Percentiles rank a stretch among this genome's conserved stretches.
These are phyloP conservation scores for Tetracentron sinense DNA, from an alignment of 164 flowering plant genomes.

Conservation along the genomic window DNA sequence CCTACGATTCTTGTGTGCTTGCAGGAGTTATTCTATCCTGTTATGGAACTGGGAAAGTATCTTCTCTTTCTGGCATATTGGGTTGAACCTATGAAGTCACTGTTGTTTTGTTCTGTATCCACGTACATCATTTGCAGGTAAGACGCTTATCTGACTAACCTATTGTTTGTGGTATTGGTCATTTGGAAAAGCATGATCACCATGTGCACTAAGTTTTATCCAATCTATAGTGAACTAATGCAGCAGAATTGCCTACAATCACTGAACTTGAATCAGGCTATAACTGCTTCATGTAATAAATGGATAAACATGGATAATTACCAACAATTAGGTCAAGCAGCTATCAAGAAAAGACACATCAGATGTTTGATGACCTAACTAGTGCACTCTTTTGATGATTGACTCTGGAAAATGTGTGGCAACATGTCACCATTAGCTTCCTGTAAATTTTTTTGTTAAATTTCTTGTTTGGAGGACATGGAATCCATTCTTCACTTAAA, in stretches of 20 bases:
- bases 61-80: slow-evolving; percentile 55
- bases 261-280: too few relatives aligned
- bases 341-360: too few relatives aligned
- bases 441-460: background rate
- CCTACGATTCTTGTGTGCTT: slow-evolving; percentile 14
- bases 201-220: background rate
- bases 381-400: background rate
- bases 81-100: slow-evolving; percentile 79
- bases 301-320: too few relatives aligned
- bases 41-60: slow-evolving; percentile 50
- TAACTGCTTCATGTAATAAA: too few relatives aligned
- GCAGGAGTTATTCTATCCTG: slow-evolving; percentile 85
- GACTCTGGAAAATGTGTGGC: background rate
- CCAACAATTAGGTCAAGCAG: too few relatives aligned
- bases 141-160: background rate
- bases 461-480: background rate
- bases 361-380: background rate
- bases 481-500: background rate
- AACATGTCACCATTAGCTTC: background rate
- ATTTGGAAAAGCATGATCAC: too few relatives aligned
- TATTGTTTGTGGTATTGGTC: background rate
- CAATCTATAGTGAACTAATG: too few relatives aligned
- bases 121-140: slow-evolving; percentile 69
- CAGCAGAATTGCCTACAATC: too few relatives aligned
- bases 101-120: slow-evolving; percentile 45